Conservation (phyloP, 768 basidiomycete species). For the Saitozyma podzolica region DNA sequence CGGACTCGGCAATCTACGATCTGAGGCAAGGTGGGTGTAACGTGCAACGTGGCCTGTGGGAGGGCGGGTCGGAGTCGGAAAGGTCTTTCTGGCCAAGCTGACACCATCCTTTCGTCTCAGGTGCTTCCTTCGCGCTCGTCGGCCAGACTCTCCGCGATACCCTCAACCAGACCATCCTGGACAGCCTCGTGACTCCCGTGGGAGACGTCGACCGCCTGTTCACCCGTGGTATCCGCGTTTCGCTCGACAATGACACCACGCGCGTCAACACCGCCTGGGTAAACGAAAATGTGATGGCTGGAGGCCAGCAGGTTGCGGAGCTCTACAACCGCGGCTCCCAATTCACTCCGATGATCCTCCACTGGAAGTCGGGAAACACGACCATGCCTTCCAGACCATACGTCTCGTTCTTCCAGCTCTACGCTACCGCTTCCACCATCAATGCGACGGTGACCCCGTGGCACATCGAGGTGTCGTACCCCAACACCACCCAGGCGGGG, state of each 20-base stretch:
- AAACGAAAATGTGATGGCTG: slow-evolving; percentile 11
- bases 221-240: slow-evolving; percentile 7
- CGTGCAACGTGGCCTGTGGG: no score
- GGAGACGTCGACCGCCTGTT: slow-evolving; percentile 1
- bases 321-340: slow-evolving; percentile 5
- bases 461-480: slow-evolving; percentile 9
- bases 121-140: slow-evolving; percentile 4
- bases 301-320: slow-evolving; percentile 15
- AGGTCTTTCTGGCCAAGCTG: no score
- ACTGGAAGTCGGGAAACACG: slow-evolving; percentile 16
- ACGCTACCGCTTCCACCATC: slow-evolving; percentile 8
- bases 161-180: slow-evolving; percentile 2
- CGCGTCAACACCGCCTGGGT: slow-evolving; percentile 16
- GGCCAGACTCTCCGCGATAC: slow-evolving; percentile 11
- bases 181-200: neutral
- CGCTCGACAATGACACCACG: slow-evolving; percentile 15
- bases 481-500: slow-evolving; percentile 8
- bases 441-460: slow-evolving; percentile 13
- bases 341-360: slow-evolving; percentile 14
- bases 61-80: no score
- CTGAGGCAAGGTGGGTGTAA: slow-evolving; percentile 4
- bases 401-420: slow-evolving; percentile 17
- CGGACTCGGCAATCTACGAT: slow-evolving; percentile 6
- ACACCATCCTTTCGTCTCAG: no score
- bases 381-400: slow-evolving; percentile 6